Conservation (phyloP, 2,329 filamentous ascomycete genomes). For the Elsinoe batatas region DNA sequence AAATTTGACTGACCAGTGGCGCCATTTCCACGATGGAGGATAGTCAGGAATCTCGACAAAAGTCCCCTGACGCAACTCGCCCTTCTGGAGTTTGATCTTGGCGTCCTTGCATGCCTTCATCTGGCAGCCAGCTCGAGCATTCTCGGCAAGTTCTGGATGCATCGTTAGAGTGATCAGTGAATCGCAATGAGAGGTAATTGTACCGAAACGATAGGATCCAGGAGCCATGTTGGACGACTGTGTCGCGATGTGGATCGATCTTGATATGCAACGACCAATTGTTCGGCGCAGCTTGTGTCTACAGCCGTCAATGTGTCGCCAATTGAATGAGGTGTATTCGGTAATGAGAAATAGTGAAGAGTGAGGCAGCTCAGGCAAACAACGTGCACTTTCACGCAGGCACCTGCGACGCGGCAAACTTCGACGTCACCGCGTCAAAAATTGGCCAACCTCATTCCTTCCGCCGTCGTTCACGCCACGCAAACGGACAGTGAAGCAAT, state of each 20-base stretch:
- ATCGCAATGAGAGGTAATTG: conserved; percentile 1
- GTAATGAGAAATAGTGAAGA: background rate
- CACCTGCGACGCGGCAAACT: background rate
- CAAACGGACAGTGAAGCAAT: background rate
- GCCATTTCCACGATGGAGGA: conserved; percentile 58
- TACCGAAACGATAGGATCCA: background rate
- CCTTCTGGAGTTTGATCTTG: conserved; percentile 64
- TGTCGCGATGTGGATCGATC: too few relatives aligned
- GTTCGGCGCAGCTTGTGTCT: too few relatives aligned
- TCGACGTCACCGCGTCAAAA: background rate
- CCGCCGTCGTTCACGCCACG: background rate
- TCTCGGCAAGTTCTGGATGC: conserved; percentile 57
- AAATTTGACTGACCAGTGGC: conserved; percentile 62
- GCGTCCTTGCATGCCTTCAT: conserved; percentile 63
- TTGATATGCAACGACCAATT: too few relatives aligned
- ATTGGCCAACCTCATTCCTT: background rate
- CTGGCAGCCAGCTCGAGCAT: conserved; percentile 64
- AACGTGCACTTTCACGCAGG: background rate
- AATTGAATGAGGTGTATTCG: too few relatives aligned
- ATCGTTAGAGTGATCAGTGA: background rate
- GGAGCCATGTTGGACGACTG: too few relatives aligned
- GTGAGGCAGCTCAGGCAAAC: background rate
- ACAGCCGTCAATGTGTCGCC: too few relatives aligned
- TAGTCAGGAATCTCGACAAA: conserved; percentile 50
- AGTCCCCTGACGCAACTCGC: conserved; percentile 64